These are phyloP conservation scores for Claviceps humidiphila DNA, from an alignment of 2,329 filamentous ascomycete genomes.

Conservation along the genomic window DNA sequence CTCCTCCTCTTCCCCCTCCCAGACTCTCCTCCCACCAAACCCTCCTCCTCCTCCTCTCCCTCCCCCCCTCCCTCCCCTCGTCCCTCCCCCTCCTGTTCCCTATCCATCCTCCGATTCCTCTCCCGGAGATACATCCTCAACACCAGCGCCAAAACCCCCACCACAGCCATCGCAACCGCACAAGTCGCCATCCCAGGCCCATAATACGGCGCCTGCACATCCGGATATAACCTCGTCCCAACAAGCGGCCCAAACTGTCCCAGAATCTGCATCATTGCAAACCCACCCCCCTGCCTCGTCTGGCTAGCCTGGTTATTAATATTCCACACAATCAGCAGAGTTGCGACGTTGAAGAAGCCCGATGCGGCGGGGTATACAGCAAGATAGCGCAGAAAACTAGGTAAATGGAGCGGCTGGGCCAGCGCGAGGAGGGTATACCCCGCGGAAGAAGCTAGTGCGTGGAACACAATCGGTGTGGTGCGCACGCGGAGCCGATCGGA, in stretches of 20 bases:
- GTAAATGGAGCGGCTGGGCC: constrained; percentile 31
- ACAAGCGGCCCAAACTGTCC: constrained; percentile 67
- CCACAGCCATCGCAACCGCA: constrained; percentile 47
- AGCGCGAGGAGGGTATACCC: constrained; percentile 51
- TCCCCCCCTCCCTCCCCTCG: constrained; percentile 8
- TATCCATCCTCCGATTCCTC: constrained; percentile 36
- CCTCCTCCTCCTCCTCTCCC: constrained; percentile 24
- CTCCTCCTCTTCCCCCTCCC: constrained; percentile 11
- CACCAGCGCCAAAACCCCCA: constrained; percentile 40
- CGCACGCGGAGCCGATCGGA: constrained; percentile 56
- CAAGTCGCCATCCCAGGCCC: constrained; percentile 49
- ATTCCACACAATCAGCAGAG: constrained; percentile 75
- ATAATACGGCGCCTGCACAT: constrained; percentile 47
- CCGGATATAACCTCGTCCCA: constrained; percentile 54
- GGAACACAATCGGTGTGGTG: constrained; percentile 51
- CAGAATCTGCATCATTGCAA: constrained; percentile 68
- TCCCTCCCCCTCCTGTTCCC: background rate
- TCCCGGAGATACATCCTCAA: constrained; percentile 40
- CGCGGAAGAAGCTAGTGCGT: constrained; percentile 50
- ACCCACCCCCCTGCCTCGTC: constrained; percentile 58
- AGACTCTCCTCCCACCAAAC: constrained; percentile 17
- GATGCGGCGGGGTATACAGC: constrained; percentile 66
- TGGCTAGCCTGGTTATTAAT: constrained; percentile 70
- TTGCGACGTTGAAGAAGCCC: constrained; percentile 76
- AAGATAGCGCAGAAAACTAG: constrained; percentile 47